Evolutionary conservation across 768 basidiomycete genomes (phyloP), one percentile per base, ranked within the genome.

Genomic region (Boletus rex-veris): DNA sequence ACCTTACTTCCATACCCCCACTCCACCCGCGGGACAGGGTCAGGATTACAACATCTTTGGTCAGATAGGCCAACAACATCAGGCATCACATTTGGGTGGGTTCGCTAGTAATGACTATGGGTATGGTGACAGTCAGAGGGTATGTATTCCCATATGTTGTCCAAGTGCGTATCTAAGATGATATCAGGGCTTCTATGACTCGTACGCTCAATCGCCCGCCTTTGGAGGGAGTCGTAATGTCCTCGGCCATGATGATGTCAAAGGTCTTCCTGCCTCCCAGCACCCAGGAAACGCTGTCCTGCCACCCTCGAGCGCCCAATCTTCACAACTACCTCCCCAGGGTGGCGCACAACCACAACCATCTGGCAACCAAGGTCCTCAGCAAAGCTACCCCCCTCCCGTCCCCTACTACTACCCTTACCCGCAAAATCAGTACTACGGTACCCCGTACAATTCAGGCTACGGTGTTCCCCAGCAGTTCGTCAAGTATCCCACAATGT

Each of bases 1-100:
- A 3, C 85, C 85, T 5, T 90, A 89, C 69, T 89, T 88, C 78
- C 86, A 91, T 63, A 77, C 85, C 0, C 81, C 86, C 8, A 91
- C 90, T 3, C 90, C 89, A 19, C 88, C 89, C 52, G 83, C 81
- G 16, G 71, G 72, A 26, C 85, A 85, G 61, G 72, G 74, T 16
- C 88, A 89, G 57, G 78, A 81, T 37, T 70, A 84, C 46, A 84
- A 74, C 60, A 78, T 82, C 39, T 88, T 90, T 62, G 83, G 85
- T n/a, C 84, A 85, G 68, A 77, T 82, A 18, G 68, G 64, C 7
- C 78, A 76, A 46, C 80, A 82, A 48, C 84, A 84, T 50, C 81
- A 82, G 30, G 68, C 65, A 45, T 75, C 74, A 10, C 79, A 80
- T 53, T 64, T 80, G 45, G 70, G 72, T 49, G 78, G 77, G n/a